Base-by-base conservation (phyloP, 768 basidiomycete genomes). In the Lactarius evosmus region DNA sequence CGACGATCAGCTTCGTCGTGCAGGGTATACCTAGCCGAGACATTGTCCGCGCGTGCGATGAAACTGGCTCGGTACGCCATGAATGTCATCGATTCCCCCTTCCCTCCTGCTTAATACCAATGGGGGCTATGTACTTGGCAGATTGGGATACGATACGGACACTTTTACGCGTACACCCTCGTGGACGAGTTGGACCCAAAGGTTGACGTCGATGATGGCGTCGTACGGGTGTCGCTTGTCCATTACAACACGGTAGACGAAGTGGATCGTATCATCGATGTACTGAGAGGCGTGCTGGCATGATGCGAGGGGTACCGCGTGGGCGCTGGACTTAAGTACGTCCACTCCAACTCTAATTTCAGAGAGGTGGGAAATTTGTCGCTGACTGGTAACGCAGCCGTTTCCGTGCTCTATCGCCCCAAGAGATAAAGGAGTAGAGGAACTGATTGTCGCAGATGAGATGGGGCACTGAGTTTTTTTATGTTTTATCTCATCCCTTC, bases 191-290 rank as follows among this genome's bases (percentile, higher is more conserved):
- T 88, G 9, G 72, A 71, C 19, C 87, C 88, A 8, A 83, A 82
- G 65, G 63, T 88, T 51, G 83, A 88, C 68, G 71, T 78, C 0
- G 77, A 80, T 0, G 88, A 91, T 63, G 88, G 84, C 0, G 85
- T 89, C 3, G 86, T 91, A 25, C 82, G 91, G 4, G 83, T 91
- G 60, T 90, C 88, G 2, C 72, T 92, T 30, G 88, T 90, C 27
- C 91, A 92, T 68, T 90, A 91, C 69, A 91, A 91, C 70, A 91
- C 90, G 0, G 76, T 87, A 3, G 80, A 84, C 62, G 88, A 92
- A 69, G 88, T 89, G 1, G 73, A 83, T 59, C 76, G 67, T 69
- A 85, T 92, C 66, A 79, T 90, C 33, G 74, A 74, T 0, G 73
- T 85, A 53, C 71, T 89, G 60, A 79, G 82, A 64, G 82, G 84